Conservation (phyloP, 2,329 filamentous ascomycete genomes). For the Teratosphaeria viscida region DNA sequence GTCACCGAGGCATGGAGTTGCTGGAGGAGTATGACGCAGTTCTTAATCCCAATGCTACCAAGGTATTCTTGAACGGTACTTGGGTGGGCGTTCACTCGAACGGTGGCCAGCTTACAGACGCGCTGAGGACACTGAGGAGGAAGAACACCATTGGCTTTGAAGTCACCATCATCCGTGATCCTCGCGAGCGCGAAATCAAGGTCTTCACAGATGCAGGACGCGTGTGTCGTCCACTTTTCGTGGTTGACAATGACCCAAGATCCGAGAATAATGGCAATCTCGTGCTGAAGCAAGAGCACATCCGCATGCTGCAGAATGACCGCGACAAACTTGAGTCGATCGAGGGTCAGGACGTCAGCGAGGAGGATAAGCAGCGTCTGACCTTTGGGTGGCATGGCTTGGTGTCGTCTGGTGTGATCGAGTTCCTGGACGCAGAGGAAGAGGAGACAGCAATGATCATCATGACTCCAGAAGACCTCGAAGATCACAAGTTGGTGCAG, state of each 20-base stretch:
- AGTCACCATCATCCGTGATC: constrained; percentile 89
- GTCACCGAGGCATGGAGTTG: constrained; percentile 88
- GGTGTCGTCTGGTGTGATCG: constrained; percentile 73
- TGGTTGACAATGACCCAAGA: constrained; percentile 74
- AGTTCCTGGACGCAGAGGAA: constrained; percentile 95
- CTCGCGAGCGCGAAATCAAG: constrained; percentile 94
- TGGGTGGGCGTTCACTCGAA: constrained; percentile 96
- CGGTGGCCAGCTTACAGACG: constrained; percentile 68
- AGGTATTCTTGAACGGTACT: constrained; percentile 95
- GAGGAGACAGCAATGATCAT: constrained; percentile 98
- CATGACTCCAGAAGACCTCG: constrained; percentile 94
- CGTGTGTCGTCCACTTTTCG: constrained; percentile 87
- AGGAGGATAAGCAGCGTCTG: constrained; percentile 46
- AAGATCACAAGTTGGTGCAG: constrained; percentile 41
- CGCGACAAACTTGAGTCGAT: constrained; percentile 39
- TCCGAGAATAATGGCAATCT: constrained; percentile 67
- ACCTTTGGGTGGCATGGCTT: constrained; percentile 85
- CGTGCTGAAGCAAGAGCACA: constrained; percentile 74
- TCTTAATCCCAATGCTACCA: constrained; percentile 78
- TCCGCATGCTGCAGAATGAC: constrained; percentile 65
- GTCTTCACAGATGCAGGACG: constrained; percentile 95
- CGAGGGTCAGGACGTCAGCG: constrained; percentile 46
- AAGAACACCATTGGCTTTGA: constrained; percentile 80
- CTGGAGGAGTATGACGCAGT: constrained; percentile 72
- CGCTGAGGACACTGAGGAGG: constrained; percentile 35